A percentile compares a stretch with the other conserved stretches of the same genome.
phyloP scores from a whole-genome alignment of 2,329 filamentous ascomycete species.

The Cladosporium velox region DNA sequence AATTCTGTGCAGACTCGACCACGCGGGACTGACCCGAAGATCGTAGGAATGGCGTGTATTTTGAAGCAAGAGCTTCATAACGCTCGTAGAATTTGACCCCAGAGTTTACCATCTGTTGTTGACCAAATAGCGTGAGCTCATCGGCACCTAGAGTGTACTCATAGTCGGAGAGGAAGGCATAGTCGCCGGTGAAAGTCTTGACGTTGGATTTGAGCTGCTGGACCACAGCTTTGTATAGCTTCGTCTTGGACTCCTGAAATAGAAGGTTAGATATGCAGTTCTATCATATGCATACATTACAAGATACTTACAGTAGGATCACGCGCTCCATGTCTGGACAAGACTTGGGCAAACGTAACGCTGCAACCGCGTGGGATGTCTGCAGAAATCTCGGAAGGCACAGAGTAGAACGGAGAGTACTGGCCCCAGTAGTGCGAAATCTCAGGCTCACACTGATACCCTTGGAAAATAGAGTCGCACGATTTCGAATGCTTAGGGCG shows the following conservation, averaged over 20 bases:
- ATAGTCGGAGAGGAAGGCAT: conserved; percentile 71
- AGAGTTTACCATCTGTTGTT: conserved; percentile 71
- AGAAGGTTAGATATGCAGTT: background rate
- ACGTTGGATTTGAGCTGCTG: conserved; percentile 63
- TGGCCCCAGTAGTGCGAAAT: conserved; percentile 78
- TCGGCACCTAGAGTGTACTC: conserved; percentile 70
- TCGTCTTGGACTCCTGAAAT: too few species aligned
- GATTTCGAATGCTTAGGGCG: background rate
- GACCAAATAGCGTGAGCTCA: conserved; percentile 67
- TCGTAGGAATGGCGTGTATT: conserved; percentile 69
- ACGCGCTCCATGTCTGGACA: conserved; percentile 83
- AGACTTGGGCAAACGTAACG: conserved; percentile 75
- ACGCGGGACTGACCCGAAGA: conserved; percentile 70
- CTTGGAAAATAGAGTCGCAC: conserved; percentile 41
- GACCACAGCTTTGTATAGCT: conserved; percentile 64
- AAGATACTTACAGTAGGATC: conserved; percentile 63
- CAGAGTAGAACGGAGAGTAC: conserved; percentile 81
- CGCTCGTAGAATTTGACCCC: conserved; percentile 74
- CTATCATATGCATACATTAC: too few species aligned
- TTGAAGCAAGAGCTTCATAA: conserved; percentile 64
- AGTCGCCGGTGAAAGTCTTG: conserved; percentile 60
- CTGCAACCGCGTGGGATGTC: conserved; percentile 67
- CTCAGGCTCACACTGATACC: conserved; percentile 64
- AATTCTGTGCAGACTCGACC: conserved; percentile 72
- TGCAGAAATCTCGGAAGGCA: conserved; percentile 65